Evolutionary conservation across 306 rosid species (phyloP), one percentile per base, ranked within the genome.

Genomic region (Biancaea sappan): DNA sequence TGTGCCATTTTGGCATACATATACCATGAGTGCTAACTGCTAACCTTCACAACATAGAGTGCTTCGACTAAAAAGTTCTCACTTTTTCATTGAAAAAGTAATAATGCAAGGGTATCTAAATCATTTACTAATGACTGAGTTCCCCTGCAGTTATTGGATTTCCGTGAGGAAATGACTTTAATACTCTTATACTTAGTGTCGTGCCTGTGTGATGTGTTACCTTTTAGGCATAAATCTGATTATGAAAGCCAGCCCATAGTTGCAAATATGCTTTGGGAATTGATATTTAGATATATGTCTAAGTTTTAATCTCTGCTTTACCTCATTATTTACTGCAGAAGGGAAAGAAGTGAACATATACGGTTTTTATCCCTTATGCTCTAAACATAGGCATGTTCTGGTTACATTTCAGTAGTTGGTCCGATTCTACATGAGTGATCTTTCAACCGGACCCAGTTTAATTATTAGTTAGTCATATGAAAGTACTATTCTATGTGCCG

Each of bases 1-100:
- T 59, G 9, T 75, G 21, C 63, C 69, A 43, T 58, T 54, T 44
- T 58, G 43, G 69, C 73, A 25, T 37, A 1, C 21, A 37, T 48
- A 11, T 74, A 57, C 58, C 15, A 28, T 14, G 46, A n/a, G 24
- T 60, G 46, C n/a, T 18, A 32, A 60, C 43, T 60, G 46, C n/a
- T 18, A 32, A 60, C 43, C 46, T 34, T 25, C 66, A 60, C 10
- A 34, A 34, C 8, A 3, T 60, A 34, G 16, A 13, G 66, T 38
- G 22, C 34, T 18, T 31, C 18, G 66, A 34, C 26, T 9, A 9
- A 34, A 56, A 31, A 56, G 35, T 12, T 56, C 9, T 26, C 62
- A 26, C 15, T 25, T 1, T 56, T 56, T 56, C 19, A 56, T 56
- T 56, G 62, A 2, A 26, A 56, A 26, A 56, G 5, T 26, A 34